Evolutionary conservation across 2,329 filamentous ascomycete species (phyloP).

Genomic region (Xylariales sp.): DNA sequence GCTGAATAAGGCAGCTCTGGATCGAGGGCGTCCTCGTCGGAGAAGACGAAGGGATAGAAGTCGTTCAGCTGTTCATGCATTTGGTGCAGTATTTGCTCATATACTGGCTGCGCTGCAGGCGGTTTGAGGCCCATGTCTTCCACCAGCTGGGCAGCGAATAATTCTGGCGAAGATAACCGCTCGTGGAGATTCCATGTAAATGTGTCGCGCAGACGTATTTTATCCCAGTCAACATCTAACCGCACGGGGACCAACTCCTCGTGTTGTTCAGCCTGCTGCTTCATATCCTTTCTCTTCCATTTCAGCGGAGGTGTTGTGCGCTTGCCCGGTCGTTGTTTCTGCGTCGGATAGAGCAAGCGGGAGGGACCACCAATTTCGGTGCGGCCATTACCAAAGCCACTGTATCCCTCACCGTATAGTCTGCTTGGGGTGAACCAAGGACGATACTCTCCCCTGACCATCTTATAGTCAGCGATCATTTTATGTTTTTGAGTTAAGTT

Average conservation of each 20-base stretch:
- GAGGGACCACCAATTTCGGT: slow-evolving; percentile 68
- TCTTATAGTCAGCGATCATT: slow-evolving; percentile 67
- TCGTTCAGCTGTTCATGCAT: slow-evolving; percentile 89
- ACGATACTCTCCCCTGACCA: slow-evolving; percentile 51
- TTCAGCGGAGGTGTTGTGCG: slow-evolving; percentile 70
- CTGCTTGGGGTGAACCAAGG: slow-evolving; percentile 51
- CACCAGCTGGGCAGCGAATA: slow-evolving; percentile 84
- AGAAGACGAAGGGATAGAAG: slow-evolving; percentile 87
- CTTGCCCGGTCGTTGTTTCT: slow-evolving; percentile 72
- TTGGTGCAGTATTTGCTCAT: slow-evolving; percentile 58
- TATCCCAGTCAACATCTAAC: slow-evolving; percentile 91
- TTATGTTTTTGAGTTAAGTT: slow-evolving; percentile 61
- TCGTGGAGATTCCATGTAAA: slow-evolving; percentile 99
- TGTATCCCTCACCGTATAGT: slow-evolving; percentile 72
- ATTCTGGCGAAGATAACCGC: slow-evolving; percentile 69
- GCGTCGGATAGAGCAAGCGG: slow-evolving; percentile 72
- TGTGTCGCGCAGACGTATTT: slow-evolving; percentile 91
- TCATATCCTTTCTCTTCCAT: slow-evolving; percentile 73
- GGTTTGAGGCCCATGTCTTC: slow-evolving; percentile 84
- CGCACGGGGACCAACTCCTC: slow-evolving; percentile 91
- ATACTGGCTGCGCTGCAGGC: slow-evolving; percentile 61
- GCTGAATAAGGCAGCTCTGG: slow-evolving; percentile 85
- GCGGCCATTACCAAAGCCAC: slow-evolving; percentile 81
- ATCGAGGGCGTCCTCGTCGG: slow-evolving; percentile 86
- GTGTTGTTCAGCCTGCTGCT: slow-evolving; percentile 80